Conservation (phyloP, 306 rosid genomes). For the Luffa aegyptiaca region DNA sequence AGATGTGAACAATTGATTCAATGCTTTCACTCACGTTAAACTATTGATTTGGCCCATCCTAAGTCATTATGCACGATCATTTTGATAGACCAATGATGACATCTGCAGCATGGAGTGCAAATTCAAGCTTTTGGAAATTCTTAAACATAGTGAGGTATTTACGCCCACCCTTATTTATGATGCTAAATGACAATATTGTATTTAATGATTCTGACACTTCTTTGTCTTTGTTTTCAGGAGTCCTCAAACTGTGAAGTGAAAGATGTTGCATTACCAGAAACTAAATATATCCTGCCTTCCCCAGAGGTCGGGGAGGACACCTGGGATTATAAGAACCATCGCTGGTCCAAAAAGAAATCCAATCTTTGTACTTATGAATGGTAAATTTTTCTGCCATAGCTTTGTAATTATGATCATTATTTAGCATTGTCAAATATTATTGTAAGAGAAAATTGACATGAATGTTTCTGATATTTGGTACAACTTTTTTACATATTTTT, state of each 20-base stretch:
- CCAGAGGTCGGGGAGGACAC: constrained; percentile 49
- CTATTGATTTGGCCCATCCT: constrained; percentile 5
- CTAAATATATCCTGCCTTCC: constrained; percentile 19
- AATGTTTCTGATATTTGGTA: constrained; percentile 10
- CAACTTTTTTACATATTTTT: not conserved
- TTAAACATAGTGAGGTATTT: constrained; percentile 36
- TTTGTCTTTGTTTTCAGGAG: constrained; percentile 28
- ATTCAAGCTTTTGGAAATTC: constrained; percentile 46
- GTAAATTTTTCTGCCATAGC: constrained; percentile 27
- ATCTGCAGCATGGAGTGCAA: constrained; percentile 92
- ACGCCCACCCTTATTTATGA: not conserved
- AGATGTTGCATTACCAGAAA: constrained; percentile 27
- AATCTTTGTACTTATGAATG: constrained; percentile 73
- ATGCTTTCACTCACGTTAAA: not conserved
- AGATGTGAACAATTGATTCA: constrained; percentile 11
- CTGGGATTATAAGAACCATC: constrained; percentile 66
- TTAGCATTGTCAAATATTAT: not conserved
- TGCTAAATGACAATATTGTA: not conserved
- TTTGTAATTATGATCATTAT: not conserved
- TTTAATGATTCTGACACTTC: constrained; percentile 9
- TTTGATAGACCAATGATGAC: constrained; percentile 65
- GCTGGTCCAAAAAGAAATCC: constrained; percentile 58
- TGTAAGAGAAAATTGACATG: not conserved
- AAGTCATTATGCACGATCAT: constrained; percentile 14
- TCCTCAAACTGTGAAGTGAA: constrained; percentile 20